Base-by-base conservation (phyloP, 202 grass and related monocot genomes). In the Panicum virgatum region DNA sequence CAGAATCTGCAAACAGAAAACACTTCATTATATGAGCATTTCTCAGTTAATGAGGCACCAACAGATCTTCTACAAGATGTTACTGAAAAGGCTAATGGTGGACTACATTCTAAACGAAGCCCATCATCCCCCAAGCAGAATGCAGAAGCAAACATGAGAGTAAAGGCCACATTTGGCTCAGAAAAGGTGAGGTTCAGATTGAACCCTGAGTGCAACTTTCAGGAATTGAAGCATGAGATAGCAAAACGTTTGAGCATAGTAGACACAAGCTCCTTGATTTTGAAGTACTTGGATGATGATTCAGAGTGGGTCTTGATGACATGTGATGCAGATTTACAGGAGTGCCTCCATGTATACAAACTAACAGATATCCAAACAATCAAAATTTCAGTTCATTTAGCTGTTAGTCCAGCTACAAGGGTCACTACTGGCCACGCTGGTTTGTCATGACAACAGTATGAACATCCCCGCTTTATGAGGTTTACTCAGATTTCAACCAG, bases 231-330 rank as follows among this genome's bases (percentile, higher is more conserved):
- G 82, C 81, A 89, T 67, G 94, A 92, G 46, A 91, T 97, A 68
- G 85, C 86, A 68, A 92, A 85, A 59, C 88, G 92, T 73, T 86
- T 94, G 76, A 73, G 86, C 69, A 88, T 94, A 85, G 71, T 34
- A 20, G 85, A 91, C 76, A 83, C 48, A 6, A 75, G 62, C 47
- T 89, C 67, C 23, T 76, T 97, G 83, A 83, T 91, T 88, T 76
- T 97, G 30, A 97, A 86, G 76, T 97, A 97, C 32, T 83, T 94
- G 84, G 94, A 97, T 80, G 94, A 97, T 82, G 94, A 97, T 68
- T 89, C 81, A 18, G 94, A 97, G 71, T 97, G 94, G 94, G 84
- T 97, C 85, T 80, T 97, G 53, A 83, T 97, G 77, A 91, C 94
- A 86, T 92, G 94, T 48, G 90, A 97, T 84, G 92, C 88, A 60